A percentile compares a stretch with the other conserved stretches of the same genome.
Evolutionary conservation across 352 stramenopile genomes (phyloP).

Genomic region (Plasmopara viticola): DNA sequence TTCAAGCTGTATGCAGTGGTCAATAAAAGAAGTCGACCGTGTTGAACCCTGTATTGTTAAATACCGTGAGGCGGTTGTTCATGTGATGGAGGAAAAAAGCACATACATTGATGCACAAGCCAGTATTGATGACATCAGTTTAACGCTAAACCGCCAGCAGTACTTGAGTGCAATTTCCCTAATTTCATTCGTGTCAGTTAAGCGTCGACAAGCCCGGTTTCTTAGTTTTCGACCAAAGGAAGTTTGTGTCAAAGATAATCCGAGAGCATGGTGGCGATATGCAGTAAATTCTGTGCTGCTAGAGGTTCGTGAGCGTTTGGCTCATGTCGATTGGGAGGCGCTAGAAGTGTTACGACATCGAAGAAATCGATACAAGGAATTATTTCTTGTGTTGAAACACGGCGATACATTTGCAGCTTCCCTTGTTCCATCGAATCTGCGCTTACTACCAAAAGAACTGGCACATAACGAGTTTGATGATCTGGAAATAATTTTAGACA

Average conservation of each 20-base stretch:
- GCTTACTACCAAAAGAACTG: constrained; percentile 41
- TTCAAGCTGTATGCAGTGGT: constrained; percentile 74
- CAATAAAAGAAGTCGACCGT: constrained; percentile 47
- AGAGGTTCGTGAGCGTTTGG: constrained; percentile 65
- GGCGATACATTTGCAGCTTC: constrained; percentile 24
- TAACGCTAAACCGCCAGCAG: constrained; percentile 55
- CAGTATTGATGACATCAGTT: constrained; percentile 64
- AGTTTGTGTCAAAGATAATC: constrained; percentile 38
- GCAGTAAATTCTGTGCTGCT: constrained; percentile 66
- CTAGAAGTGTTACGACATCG: constrained; percentile 30
- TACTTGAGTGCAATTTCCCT: constrained; percentile 72
- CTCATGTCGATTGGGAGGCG: constrained; percentile 60
- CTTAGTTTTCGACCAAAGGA: constrained; percentile 44
- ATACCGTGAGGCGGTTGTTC: constrained; percentile 74
- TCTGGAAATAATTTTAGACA: constrained; percentile 62
- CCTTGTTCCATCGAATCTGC: constrained; percentile 36
- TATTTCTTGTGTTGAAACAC: constrained; percentile 43
- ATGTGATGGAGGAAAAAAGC: constrained; percentile 83
- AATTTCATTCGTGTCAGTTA: constrained; percentile 61
- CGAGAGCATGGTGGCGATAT: constrained; percentile 66
- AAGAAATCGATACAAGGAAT: constrained; percentile 48
- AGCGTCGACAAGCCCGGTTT: constrained; percentile 57
- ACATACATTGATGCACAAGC: constrained; percentile 80
- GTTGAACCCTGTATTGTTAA: constrained; percentile 53
- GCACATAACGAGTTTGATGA: constrained; percentile 48